These are phyloP conservation scores for Pseudocercospora vitis DNA, from an alignment of 2,329 filamentous ascomycete species.

Conservation along the genomic window DNA sequence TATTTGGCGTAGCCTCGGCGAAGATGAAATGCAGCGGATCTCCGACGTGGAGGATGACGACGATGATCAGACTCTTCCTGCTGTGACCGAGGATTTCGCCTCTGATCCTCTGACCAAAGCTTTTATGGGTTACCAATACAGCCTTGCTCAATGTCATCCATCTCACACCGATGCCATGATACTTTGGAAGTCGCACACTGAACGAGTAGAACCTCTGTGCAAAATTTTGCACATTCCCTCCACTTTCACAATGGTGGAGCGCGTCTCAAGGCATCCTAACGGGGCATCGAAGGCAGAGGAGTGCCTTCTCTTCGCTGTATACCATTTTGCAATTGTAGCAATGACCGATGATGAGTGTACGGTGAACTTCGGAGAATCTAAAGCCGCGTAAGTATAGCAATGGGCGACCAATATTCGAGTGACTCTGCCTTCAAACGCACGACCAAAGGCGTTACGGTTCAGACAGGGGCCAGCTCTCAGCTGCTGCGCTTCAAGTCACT, in stretches of 20 bases:
- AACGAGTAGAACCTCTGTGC: constrained; percentile 69
- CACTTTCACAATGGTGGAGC: constrained; percentile 56
- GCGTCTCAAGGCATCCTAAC: constrained; percentile 39
- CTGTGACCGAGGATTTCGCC: constrained; percentile 22
- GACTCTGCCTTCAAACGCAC: too few species aligned
- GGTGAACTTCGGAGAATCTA: constrained; percentile 49
- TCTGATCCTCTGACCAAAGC: constrained; percentile 27
- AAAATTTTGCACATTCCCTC: constrained; percentile 67
- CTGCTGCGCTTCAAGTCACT: too few species aligned
- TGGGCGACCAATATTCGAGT: too few species aligned
- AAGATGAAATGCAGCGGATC: constrained; percentile 24
- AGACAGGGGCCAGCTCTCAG: too few species aligned
- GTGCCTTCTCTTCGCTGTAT: constrained; percentile 59
- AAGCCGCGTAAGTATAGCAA: too few species aligned
- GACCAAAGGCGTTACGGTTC: too few species aligned
- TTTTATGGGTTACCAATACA: constrained; percentile 18
- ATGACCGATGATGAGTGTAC: constrained; percentile 48
- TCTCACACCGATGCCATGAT: constrained; percentile 55
- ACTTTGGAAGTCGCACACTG: constrained; percentile 59
- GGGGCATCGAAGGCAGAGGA: constrained; percentile 60
- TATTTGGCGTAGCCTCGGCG: constrained; percentile 22
- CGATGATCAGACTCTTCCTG: constrained; percentile 26
- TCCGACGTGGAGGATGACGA: constrained; percentile 22
- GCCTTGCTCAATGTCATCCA: constrained; percentile 48
- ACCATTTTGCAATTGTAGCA: constrained; percentile 57